Percentiles rank a stretch among this genome's conserved stretches.
Conservation (phyloP, 23 red algal genomes). For the Porphyridium purpureum region DNA sequence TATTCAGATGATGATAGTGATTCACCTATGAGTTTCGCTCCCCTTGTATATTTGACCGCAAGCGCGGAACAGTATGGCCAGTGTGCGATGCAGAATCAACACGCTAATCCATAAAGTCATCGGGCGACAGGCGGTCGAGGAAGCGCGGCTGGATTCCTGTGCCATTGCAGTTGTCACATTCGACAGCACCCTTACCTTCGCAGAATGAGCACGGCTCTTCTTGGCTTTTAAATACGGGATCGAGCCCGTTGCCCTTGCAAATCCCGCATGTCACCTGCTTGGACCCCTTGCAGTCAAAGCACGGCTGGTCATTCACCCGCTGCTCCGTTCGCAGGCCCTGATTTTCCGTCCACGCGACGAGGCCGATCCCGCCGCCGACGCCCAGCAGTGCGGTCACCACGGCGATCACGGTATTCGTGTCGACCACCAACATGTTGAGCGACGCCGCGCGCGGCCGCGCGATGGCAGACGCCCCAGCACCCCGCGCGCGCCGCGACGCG, state of each 20-base stretch:
- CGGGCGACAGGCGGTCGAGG: constrained; percentile 62
- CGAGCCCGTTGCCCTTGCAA: constrained; percentile 37
- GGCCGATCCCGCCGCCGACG: constrained; percentile 48
- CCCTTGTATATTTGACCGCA: too few relatives aligned
- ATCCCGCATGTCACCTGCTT: constrained; percentile 26
- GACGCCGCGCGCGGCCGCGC: too few relatives aligned
- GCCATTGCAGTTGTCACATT: constrained; percentile 72
- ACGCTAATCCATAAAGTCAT: constrained; percentile 96
- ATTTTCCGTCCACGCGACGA: constrained; percentile 59
- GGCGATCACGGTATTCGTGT: constrained; percentile 14
- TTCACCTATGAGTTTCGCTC: too few relatives aligned
- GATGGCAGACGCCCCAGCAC: too few relatives aligned
- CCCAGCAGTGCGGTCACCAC: constrained; percentile 15
- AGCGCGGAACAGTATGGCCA: too few relatives aligned
- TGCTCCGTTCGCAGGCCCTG: constrained; percentile 52
- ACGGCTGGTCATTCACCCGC: constrained; percentile 44
- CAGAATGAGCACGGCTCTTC: constrained; percentile 48
- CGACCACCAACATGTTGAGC: constrained; percentile 27
- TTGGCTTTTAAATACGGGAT: neutral
- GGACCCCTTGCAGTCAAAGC: constrained; percentile 55
- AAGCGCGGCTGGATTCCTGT: constrained; percentile 76
- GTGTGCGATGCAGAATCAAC: too few relatives aligned
- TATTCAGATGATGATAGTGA: too few relatives aligned
- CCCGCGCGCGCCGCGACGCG: too few relatives aligned
- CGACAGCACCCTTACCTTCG: constrained; percentile 28